Evolutionary conservation across 2,329 filamentous ascomycete genomes (phyloP).

Genomic region (Thelonectria rubi): DNA sequence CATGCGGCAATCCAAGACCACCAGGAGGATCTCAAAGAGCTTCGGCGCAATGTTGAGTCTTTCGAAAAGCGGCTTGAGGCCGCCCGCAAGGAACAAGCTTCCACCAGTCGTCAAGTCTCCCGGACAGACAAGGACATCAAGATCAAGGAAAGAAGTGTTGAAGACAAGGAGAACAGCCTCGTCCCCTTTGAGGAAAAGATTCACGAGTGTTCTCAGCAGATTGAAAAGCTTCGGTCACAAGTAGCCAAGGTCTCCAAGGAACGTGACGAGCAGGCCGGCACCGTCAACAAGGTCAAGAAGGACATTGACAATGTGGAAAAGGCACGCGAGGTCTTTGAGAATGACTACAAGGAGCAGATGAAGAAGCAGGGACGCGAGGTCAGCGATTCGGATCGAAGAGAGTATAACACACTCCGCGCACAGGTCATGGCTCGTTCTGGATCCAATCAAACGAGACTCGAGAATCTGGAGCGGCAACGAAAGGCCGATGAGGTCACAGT

Average conservation of each 20-base stretch:
- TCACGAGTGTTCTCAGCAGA: constrained; percentile 75
- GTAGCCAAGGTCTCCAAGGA: constrained; percentile 79
- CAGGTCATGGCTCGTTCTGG: constrained; percentile 87
- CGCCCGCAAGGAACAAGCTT: constrained; percentile 83
- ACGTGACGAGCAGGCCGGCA: constrained; percentile 73
- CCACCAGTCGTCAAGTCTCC: constrained; percentile 77
- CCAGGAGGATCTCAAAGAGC: constrained; percentile 93
- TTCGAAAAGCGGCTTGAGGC: constrained; percentile 83
- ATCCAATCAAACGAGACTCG: constrained; percentile 81
- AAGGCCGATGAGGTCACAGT: constrained; percentile 93
- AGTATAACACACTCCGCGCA: constrained; percentile 85
- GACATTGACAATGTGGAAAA: constrained; percentile 87
- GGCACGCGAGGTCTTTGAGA: constrained; percentile 87
- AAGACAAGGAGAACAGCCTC: constrained; percentile 84
- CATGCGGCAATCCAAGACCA: constrained; percentile 90
- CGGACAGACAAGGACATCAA: constrained; percentile 89
- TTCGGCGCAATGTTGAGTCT: constrained; percentile 85
- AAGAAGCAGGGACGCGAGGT: constrained; percentile 88
- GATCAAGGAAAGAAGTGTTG: constrained; percentile 84
- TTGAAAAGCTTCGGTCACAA: constrained; percentile 72
- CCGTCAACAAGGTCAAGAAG: constrained; percentile 79
- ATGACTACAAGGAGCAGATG: constrained; percentile 84
- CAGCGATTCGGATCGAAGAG: constrained; percentile 84
- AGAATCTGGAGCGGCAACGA: constrained; percentile 86
- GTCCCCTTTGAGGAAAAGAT: constrained; percentile 95